These are phyloP conservation scores for Amylostereum areolatum DNA, from an alignment of 1,284 basidiomycete genomes.

Conservation along the genomic window DNA sequence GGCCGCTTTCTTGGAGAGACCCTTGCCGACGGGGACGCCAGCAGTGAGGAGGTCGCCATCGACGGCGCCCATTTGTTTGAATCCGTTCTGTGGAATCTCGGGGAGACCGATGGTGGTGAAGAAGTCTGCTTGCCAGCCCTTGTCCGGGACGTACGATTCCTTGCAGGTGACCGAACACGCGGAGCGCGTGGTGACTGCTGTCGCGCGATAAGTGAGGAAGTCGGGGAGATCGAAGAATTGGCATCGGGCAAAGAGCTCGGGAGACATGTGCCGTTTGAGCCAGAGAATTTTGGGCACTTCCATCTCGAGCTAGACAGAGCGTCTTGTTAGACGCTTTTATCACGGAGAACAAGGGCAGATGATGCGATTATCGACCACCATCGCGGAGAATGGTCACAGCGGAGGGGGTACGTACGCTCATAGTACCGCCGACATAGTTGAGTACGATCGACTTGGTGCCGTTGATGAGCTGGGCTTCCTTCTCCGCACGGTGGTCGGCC, in stretches of 20 bases:
- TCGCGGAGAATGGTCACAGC: background rate
- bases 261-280: constrained; percentile 87
- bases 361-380: constrained; percentile 3
- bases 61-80: constrained; percentile 74
- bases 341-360: constrained; percentile 1
- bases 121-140: constrained; percentile 89
- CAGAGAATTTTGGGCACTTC: constrained; percentile 96
- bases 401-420: constrained; percentile 69
- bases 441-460: constrained; percentile 79
- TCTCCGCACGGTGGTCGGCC: constrained; percentile 93
- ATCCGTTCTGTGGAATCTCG: constrained; percentile 63
- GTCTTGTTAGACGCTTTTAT: constrained; percentile 2
- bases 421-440: constrained; percentile 93
- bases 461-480: constrained; percentile 91
- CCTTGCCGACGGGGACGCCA: constrained; percentile 85
- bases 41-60: constrained; percentile 75
- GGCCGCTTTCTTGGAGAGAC: constrained; percentile 76
- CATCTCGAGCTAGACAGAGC: constrained; percentile 78
- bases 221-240: constrained; percentile 98
- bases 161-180: constrained; percentile 96
- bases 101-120: constrained; percentile 78
- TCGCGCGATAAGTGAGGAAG: constrained; percentile 92
- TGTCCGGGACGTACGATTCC: constrained; percentile 87
- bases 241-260: constrained; percentile 70
- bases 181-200: constrained; percentile 73